Evolutionary conservation across 2,329 filamentous ascomycete species (phyloP), one percentile per base, ranked within the genome.

Genomic region (Tolypocladium guangdongense): DNA sequence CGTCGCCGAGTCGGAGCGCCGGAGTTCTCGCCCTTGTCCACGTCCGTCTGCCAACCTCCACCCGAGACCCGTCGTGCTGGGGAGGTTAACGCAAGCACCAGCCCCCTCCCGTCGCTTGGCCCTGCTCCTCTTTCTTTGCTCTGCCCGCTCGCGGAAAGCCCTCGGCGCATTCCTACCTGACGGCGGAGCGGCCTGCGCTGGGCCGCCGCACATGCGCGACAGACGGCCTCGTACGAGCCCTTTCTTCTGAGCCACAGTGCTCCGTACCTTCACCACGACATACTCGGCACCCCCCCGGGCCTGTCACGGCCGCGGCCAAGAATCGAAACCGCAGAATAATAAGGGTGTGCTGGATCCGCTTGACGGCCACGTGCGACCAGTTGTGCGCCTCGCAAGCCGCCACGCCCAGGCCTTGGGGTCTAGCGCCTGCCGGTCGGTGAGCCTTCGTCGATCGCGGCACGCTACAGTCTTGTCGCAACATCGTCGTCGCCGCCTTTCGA

Each of bases 361-460:
- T 24, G 4, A 6, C 47, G 48, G 48, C 48, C 35, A 38, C 35
- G 14, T 50, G 35, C 35, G 16, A 38, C 48, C 48, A 50, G 14
- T 50, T 20, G 36, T 4, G 48, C 48, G 48, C 48, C 48, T 37
- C 33, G 33, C 33, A 39, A 12, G 33, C 48, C 48, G 36, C 48
- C 48, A 39, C 48, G 48, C 48, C 48, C 43, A 33, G 43, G 10
- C 16, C 16, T 20, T 43, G 7, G 39, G 39, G 39, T 11, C 27
- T 47, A 47, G 43, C 18, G 43, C 43, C 18, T 12, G 6, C 27
- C 22, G 20, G 35, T 66, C 64, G 64, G 64, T 66, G 64, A 66
- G 55, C 61, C 56, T 66, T 66, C 49, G 63, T 66, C 57, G 30
- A 58, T 62, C 62, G 63, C 59, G 58, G 56, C 53, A 39, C 24